A percentile compares a stretch with the other conserved stretches of the same genome.
phyloP scores from a whole-genome alignment of 2,329 filamentous ascomycete genomes.

The Monosporascus sp. region DNA sequence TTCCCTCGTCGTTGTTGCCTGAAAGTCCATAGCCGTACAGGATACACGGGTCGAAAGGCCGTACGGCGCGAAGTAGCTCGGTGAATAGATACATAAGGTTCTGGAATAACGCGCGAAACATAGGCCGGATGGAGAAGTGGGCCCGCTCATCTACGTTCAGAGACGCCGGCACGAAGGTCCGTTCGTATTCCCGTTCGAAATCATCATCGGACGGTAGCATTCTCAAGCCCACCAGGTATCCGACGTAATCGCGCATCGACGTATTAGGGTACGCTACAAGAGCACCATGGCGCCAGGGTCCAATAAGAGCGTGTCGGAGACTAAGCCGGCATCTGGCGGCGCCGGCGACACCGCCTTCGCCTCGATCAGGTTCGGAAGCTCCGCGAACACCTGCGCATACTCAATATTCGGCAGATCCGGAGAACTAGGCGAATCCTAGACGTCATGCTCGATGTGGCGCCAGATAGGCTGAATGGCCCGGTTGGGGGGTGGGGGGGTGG shows the following conservation, averaged over 20 bases:
- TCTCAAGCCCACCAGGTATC: conserved; percentile 61
- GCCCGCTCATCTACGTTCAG: conserved; percentile 74
- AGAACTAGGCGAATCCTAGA: conserved; percentile 83
- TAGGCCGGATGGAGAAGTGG: conserved; percentile 67
- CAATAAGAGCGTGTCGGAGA: conserved; percentile 29
- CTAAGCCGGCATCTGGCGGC: conserved; percentile 20
- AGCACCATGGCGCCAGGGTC: conserved; percentile 64
- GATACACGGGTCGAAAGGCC: conserved; percentile 49
- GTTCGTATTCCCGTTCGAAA: background rate
- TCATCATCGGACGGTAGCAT: conserved; percentile 41
- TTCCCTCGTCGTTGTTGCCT: conserved; percentile 4
- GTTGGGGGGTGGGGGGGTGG: conserved; percentile 39
- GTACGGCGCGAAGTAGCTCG: conserved; percentile 74
- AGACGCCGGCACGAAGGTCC: conserved; percentile 50
- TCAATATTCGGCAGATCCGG: conserved; percentile 74
- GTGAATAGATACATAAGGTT: conserved; percentile 80
- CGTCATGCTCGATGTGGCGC: conserved; percentile 63
- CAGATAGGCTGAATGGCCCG: conserved; percentile 57
- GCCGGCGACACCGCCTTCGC: conserved; percentile 86
- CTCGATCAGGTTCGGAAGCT: conserved; percentile 86
- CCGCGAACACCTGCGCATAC: conserved; percentile 72
- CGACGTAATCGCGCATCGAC: conserved; percentile 74
- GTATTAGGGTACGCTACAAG: conserved; percentile 65
- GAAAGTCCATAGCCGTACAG: conserved; percentile 27
- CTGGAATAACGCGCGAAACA: conserved; percentile 68